Conservation (phyloP, 2,329 filamentous ascomycete genomes). For the Ophioceras dolichostomum region DNA sequence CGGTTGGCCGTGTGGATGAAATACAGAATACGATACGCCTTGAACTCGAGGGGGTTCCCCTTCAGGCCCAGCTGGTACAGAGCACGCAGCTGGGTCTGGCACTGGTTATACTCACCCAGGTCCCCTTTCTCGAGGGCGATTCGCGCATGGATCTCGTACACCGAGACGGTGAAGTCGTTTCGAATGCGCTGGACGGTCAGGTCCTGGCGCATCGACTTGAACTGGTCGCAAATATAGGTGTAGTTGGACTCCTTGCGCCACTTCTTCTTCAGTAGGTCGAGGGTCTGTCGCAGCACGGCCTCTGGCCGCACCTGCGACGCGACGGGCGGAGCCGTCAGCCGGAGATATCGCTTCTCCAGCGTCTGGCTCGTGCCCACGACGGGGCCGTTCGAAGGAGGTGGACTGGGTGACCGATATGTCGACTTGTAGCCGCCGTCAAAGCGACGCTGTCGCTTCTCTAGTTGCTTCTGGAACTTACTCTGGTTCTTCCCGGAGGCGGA, state of each 20-base stretch:
- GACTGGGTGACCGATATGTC: constrained; percentile 41
- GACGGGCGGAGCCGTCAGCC: constrained; percentile 81
- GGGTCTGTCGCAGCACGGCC: constrained; percentile 63
- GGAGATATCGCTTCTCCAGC: constrained; percentile 89
- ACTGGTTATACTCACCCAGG: constrained; percentile 99
- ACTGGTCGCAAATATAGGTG: constrained; percentile 95
- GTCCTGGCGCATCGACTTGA: constrained; percentile 97
- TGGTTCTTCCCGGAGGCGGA: constrained; percentile 26
- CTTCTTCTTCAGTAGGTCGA: constrained; percentile 85
- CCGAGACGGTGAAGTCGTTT: constrained; percentile 89
- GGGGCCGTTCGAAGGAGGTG: constrained; percentile 50
- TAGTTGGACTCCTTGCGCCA: constrained; percentile 94
- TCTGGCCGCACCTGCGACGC: constrained; percentile 82
- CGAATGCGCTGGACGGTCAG: constrained; percentile 95
- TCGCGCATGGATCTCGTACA: constrained; percentile 94
- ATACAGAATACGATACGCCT: constrained; percentile 98
- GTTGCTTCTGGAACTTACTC: constrained; percentile 82
- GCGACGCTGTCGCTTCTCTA: constrained; percentile 81
- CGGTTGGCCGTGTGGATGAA: constrained; percentile 98
- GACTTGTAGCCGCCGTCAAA: constrained; percentile 60
- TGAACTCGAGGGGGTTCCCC: constrained; percentile 89
- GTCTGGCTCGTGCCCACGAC: constrained; percentile 75
- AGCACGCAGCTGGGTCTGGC: constrained; percentile 91
- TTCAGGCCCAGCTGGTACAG: constrained; percentile 80
- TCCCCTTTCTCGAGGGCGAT: constrained; percentile 98